These are phyloP conservation scores for Penicillium sp. DNA, from an alignment of 2,329 filamentous ascomycete genomes.

Conservation along the genomic window DNA sequence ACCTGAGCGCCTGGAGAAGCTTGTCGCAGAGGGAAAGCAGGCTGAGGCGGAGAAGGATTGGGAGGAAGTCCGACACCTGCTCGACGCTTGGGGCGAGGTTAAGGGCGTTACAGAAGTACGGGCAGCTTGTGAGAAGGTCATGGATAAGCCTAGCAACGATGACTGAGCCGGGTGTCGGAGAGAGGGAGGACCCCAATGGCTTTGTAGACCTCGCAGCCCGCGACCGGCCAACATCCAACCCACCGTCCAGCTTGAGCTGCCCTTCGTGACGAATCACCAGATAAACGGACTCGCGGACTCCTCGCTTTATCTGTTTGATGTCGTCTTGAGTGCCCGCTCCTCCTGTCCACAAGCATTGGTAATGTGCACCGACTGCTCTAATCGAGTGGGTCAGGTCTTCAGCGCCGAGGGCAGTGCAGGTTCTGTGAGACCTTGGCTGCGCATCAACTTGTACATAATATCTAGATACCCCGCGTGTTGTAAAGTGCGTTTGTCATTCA, in stretches of 20 bases:
- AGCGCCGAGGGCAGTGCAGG: not conserved
- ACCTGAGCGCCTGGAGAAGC: constrained; percentile 40
- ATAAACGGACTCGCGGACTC: not conserved
- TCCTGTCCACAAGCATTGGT: not conserved
- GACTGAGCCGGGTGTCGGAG: constrained; percentile 21
- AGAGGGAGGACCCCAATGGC: not conserved
- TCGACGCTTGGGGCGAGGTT: constrained; percentile 47
- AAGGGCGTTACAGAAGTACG: constrained; percentile 46
- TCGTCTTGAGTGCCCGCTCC: not conserved
- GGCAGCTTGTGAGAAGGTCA: constrained; percentile 41
- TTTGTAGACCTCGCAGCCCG: not conserved
- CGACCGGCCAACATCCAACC: too few species aligned
- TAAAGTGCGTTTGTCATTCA: constrained; percentile 8
- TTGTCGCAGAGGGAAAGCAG: constrained; percentile 40
- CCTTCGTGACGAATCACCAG: not conserved
- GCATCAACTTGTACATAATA: constrained; percentile 3
- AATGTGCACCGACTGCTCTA: not conserved
- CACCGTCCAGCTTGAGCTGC: not conserved
- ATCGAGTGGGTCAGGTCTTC: not conserved
- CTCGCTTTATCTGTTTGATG: not conserved
- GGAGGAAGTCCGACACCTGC: constrained; percentile 40
- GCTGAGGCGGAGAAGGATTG: constrained; percentile 48
- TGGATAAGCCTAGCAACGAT: constrained; percentile 29
- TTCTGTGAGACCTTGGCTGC: not conserved
- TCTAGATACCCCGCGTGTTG: constrained; percentile 13